These are phyloP conservation scores for Candida peoriensis DNA, from an alignment of 805 yeast genomes.

Conservation along the genomic window DNA sequence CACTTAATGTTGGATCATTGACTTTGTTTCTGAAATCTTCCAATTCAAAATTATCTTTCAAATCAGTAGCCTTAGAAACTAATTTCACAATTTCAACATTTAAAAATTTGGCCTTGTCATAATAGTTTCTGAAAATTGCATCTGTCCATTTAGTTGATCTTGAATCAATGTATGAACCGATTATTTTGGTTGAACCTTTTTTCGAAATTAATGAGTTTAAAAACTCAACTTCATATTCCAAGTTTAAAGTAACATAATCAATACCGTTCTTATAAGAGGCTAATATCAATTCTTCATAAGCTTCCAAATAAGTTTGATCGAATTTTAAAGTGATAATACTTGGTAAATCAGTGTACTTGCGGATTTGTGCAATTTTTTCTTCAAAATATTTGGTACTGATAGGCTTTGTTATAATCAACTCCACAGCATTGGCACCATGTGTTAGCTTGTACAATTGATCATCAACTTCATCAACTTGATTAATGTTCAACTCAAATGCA, in stretches of 20 bases:
- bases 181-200: constrained; percentile 61
- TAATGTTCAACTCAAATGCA: constrained; percentile 68
- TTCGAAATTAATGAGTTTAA: constrained; percentile 45
- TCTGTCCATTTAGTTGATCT: constrained; percentile 21
- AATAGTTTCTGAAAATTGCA: constrained; percentile 50
- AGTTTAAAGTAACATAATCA: constrained; percentile 76
- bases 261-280: constrained; percentile 75
- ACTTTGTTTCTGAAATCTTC: constrained; percentile 65
- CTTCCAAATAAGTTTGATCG: constrained; percentile 32
- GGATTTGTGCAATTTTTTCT: constrained; percentile 64
- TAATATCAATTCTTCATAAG: constrained; percentile 44
- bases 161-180: constrained; percentile 74
- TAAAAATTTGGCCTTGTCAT: constrained; percentile 57
- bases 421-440: constrained; percentile 77
- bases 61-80: constrained; percentile 66
- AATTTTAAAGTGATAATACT: constrained; percentile 79
- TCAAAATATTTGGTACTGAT: constrained; percentile 53
- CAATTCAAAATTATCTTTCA: constrained; percentile 64
- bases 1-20: constrained; percentile 59
- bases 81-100: constrained; percentile 76
- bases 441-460: constrained; percentile 42
- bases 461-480: constrained; percentile 57
- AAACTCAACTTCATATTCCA: constrained; percentile 57
- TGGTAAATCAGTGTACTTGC: constrained; percentile 64
- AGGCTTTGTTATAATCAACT: constrained; percentile 59